phyloP scores from a whole-genome alignment of 805 yeast genomes.

The Candida nitratophila region DNA sequence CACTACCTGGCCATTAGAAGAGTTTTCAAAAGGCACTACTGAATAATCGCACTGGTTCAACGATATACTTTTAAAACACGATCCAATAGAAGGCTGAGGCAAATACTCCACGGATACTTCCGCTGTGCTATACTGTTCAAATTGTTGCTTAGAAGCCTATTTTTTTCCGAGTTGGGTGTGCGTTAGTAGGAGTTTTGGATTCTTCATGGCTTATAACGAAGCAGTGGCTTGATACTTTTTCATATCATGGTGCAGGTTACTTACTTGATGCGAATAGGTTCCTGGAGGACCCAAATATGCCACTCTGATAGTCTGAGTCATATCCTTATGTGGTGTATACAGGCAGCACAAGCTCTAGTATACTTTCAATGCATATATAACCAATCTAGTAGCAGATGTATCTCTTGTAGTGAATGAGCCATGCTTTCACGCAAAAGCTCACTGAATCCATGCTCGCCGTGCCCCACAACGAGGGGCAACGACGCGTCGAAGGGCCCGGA shows the following conservation, averaged over 20 bases:
- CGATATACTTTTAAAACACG: slow-evolving; percentile 54
- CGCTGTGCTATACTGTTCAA: slow-evolving; percentile 16
- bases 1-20: slow-evolving; percentile 91
- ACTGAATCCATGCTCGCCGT: too few relatives aligned
- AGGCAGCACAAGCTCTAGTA: too few relatives aligned
- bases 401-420: too few relatives aligned
- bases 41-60: slow-evolving; percentile 51
- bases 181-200: too few relatives aligned
- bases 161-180: not conserved
- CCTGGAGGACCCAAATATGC: slow-evolving; percentile 88
- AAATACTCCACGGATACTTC: slow-evolving; percentile 17
- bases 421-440: too few relatives aligned
- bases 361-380: too few relatives aligned
- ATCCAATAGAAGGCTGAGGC: slow-evolving; percentile 39
- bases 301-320: slow-evolving; percentile 31
- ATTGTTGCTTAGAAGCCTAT: slow-evolving; percentile 43
- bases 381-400: too few relatives aligned
- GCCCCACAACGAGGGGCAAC: too few relatives aligned
- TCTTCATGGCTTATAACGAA: too few relatives aligned
- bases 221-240: too few relatives aligned
- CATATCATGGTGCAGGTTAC: slow-evolving; percentile 5
- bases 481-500: too few relatives aligned
- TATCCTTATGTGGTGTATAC: not conserved
- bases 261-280: slow-evolving; percentile 85
- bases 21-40: slow-evolving; percentile 87